Evolutionary conservation across 345 rosid species (phyloP).

Genomic region (Hibiscus mutabilis): DNA sequence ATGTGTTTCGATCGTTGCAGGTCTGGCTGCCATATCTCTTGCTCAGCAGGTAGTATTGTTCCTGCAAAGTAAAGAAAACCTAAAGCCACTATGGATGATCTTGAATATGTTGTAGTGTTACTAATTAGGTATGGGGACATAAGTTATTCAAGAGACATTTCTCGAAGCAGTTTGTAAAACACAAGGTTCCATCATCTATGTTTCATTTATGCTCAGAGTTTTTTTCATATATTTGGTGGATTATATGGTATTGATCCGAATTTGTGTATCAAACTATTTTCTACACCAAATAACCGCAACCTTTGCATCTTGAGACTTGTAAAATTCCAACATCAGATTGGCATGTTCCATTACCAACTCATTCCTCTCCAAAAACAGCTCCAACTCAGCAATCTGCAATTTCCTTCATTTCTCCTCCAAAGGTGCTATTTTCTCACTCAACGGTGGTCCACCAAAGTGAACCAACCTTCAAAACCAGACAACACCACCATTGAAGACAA

Average conservation of each 20-base stretch:
- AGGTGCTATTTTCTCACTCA: conserved; percentile 52
- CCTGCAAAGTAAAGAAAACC: conserved; percentile 1
- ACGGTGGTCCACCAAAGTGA: conserved; percentile 82
- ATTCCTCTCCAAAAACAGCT: conserved; percentile 14
- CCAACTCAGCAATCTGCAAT: conserved; percentile 19
- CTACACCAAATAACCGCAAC: not conserved
- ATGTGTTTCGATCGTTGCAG: not conserved
- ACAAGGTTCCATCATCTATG: not conserved
- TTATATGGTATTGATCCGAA: too few species aligned
- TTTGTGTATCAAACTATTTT: not conserved
- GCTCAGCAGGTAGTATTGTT: not conserved
- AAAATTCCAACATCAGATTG: conserved; percentile 15
- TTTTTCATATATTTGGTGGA: too few species aligned
- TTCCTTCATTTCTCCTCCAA: conserved; percentile 25
- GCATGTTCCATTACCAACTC: conserved; percentile 14
- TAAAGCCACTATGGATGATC: conserved; percentile 3
- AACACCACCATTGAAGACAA: too few species aligned
- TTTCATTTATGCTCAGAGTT: too few species aligned
- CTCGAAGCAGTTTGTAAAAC: not conserved
- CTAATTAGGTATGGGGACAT: not conserved
- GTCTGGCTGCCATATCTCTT: not conserved
- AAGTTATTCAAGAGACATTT: not conserved
- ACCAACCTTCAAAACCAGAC: conserved; percentile 22
- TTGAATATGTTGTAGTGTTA: not conserved
- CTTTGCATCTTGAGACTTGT: not conserved